Evolutionary conservation across 2,329 filamentous ascomycete genomes (phyloP).

Genomic region (Trichophyton rubrum): DNA sequence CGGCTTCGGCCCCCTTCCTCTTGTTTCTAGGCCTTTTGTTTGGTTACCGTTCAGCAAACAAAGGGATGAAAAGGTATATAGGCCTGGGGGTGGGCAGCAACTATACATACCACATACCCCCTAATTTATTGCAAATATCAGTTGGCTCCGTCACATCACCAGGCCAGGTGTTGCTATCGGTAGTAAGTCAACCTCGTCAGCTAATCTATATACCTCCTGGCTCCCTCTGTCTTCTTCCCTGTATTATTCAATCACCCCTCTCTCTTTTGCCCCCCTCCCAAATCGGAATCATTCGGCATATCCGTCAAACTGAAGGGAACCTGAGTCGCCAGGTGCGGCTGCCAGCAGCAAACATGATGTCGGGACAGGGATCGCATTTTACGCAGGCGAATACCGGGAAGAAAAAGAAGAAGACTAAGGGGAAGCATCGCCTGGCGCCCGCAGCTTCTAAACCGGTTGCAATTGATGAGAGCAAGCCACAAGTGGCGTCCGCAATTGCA

Average conservation of each 20-base stretch:
- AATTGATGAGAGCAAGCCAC: not conserved
- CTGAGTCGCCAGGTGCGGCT: not conserved
- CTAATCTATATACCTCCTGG: too few species aligned
- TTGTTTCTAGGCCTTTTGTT: not conserved
- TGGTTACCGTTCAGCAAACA: not conserved
- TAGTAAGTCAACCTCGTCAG: not conserved
- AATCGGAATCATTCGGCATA: not conserved
- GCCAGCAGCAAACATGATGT: not conserved
- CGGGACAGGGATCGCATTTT: not conserved
- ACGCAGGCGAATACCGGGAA: not conserved
- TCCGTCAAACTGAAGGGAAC: not conserved
- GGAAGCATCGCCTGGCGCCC: not conserved
- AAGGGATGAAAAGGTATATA: not conserved
- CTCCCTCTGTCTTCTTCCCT: too few species aligned
- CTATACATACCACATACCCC: not conserved
- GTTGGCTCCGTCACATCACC: not conserved
- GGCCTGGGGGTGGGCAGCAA: not conserved
- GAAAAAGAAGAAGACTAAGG: not conserved
- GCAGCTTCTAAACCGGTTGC: not conserved
- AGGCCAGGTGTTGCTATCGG: not conserved
- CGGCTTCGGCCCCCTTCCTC: not conserved
- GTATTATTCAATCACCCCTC: too few species aligned
- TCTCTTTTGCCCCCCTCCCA: too few species aligned
- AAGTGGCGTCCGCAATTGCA: not conserved
- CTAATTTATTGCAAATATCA: not conserved